A percentile compares a stretch with the other conserved stretches of the same genome.
Conservation (phyloP, 1,284 basidiomycete genomes). For the Irpex lacteus region DNA sequence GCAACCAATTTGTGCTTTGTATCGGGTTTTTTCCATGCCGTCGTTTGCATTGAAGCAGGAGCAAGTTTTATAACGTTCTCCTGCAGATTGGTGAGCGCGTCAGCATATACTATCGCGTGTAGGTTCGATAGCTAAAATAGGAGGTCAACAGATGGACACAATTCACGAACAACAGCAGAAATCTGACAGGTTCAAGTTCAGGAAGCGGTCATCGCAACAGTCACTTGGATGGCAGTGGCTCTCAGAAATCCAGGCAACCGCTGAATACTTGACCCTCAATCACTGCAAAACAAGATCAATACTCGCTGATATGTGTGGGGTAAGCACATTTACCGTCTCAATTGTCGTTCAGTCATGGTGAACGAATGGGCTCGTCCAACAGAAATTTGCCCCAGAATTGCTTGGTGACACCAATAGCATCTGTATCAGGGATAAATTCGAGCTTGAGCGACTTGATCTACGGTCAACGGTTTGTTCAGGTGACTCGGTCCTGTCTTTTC, state of each 20-base stretch:
- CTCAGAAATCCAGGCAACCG: slow-evolving; percentile 45
- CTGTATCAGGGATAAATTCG: background rate
- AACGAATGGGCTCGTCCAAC: background rate
- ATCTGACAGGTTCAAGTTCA: background rate
- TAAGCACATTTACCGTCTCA: slow-evolving; percentile 13
- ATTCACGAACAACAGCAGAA: background rate
- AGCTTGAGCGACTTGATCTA: background rate
- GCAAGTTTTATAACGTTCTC: slow-evolving; percentile 47
- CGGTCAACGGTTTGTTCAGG: background rate
- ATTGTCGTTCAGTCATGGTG: background rate
- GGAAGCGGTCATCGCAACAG: background rate
- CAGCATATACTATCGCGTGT: background rate
- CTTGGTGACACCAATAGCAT: background rate
- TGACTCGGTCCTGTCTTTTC: background rate
- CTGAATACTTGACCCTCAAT: slow-evolving; percentile 43
- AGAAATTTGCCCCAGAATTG: background rate
- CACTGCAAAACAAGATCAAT: slow-evolving; percentile 41
- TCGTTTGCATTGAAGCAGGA: slow-evolving; percentile 49
- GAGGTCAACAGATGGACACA: background rate
- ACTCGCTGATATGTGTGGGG: slow-evolving; percentile 30
- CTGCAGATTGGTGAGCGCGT: slow-evolving; percentile 42
- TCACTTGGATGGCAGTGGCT: slow-evolving; percentile 34
- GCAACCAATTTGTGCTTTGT: slow-evolving; percentile 50
- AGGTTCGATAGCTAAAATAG: background rate
- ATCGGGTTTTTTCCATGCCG: slow-evolving; percentile 49